phyloP scores from a whole-genome alignment of 1,139 yeast species.

The Geotrichum australiense region DNA sequence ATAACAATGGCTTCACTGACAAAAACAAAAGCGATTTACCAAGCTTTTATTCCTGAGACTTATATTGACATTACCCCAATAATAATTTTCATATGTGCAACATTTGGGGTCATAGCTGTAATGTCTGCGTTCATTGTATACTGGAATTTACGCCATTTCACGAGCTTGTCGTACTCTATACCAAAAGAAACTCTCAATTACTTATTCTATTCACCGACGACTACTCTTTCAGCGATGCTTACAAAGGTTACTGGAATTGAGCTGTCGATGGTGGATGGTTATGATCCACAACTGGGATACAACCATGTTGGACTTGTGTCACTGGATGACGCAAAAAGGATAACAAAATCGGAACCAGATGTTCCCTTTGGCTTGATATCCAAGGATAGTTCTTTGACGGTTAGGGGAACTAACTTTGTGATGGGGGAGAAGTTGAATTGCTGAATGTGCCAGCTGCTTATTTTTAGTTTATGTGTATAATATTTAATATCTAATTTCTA shows the following conservation, averaged over 20 bases:
- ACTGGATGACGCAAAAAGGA: slow-evolving; percentile 12
- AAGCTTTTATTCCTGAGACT: slow-evolving; percentile 10
- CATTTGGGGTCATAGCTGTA: not conserved
- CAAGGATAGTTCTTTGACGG: slow-evolving; percentile 1
- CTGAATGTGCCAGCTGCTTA: too few species aligned
- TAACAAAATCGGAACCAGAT: slow-evolving; percentile 15
- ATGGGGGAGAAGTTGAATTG: too few species aligned
- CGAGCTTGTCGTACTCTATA: slow-evolving; percentile 12
- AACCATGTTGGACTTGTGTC: slow-evolving; percentile 16
- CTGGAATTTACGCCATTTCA: slow-evolving; percentile 9
- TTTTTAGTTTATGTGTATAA: too few species aligned
- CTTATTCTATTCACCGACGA: slow-evolving; percentile 12
- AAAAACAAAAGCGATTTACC: slow-evolving; percentile 5
- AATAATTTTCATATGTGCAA: slow-evolving; percentile 6
- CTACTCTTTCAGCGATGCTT: slow-evolving; percentile 10
- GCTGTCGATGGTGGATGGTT: slow-evolving; percentile 16
- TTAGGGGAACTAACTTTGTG: too few species aligned
- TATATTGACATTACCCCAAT: slow-evolving; percentile 15
- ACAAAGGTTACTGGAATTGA: slow-evolving; percentile 8
- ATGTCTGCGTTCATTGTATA: not conserved
- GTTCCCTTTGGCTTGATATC: slow-evolving; percentile 14
- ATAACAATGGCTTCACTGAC: slow-evolving; percentile 15
- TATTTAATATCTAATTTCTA: too few species aligned
- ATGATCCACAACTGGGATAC: slow-evolving; percentile 15
- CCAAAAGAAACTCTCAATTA: slow-evolving; percentile 14